A percentile compares a stretch with the other conserved stretches of the same genome.
These are phyloP conservation scores for Magnolia sinica DNA, from an alignment of 164 flowering plant genomes.

Conservation along the genomic window DNA sequence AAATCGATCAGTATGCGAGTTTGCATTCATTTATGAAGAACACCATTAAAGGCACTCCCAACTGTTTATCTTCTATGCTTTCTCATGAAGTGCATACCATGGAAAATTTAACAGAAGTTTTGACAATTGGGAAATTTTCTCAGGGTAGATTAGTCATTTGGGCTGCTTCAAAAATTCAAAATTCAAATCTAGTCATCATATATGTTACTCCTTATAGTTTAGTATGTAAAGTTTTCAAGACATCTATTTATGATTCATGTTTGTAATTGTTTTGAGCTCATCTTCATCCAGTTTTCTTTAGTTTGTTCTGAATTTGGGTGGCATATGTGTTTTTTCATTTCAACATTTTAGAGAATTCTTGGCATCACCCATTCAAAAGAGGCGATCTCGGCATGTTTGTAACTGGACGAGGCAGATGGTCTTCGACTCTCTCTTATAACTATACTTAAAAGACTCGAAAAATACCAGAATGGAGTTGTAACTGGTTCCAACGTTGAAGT, in stretches of 20 bases:
- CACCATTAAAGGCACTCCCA: background rate
- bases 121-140: background rate
- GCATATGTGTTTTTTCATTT: too few species aligned
- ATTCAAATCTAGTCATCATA: too few species aligned
- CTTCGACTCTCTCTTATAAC: too few species aligned
- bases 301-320: too few species aligned
- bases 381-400: background rate
- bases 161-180: background rate
- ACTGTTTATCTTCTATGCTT: background rate
- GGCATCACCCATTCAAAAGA: background rate
- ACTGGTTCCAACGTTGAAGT: constrained; percentile 69
- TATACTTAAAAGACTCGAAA: background rate
- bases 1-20: background rate
- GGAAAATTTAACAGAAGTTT: background rate
- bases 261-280: background rate
- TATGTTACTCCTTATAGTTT: too few species aligned
- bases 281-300: background rate
- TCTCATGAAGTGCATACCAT: background rate
- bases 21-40: background rate
- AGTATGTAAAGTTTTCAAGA: too few species aligned
- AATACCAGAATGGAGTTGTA: constrained; percentile 77
- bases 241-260: too few species aligned
- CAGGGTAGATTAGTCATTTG: background rate
- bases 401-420: too few species aligned
- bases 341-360: too few species aligned